A percentile compares a stretch with the other conserved stretches of the same genome.
Evolutionary conservation across 2,329 filamentous ascomycete genomes (phyloP).

Genomic region (Conoideocrella luteorostrata): DNA sequence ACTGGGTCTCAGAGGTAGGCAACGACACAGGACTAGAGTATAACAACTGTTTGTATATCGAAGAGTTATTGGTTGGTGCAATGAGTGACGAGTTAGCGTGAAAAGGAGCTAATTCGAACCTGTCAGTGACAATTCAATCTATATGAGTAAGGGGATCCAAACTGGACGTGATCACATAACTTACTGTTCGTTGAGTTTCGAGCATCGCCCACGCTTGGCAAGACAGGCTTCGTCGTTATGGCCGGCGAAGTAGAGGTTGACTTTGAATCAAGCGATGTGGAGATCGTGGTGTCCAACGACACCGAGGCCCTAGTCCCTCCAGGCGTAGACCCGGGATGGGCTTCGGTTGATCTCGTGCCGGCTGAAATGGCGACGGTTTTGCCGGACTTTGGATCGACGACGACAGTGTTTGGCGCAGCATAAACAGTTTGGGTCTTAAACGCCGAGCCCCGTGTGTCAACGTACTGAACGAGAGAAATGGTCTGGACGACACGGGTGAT

Average conservation of each 20-base stretch:
- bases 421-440: slow-evolving; percentile 37
- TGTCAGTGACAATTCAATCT: no score
- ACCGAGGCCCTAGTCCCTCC: slow-evolving; percentile 16
- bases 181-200: slow-evolving; percentile 20
- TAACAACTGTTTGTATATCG: slow-evolving; percentile 2
- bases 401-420: slow-evolving; percentile 31
- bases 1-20: not conserved
- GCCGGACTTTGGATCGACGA: slow-evolving; percentile 29
- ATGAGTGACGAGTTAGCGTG: slow-evolving; percentile 9
- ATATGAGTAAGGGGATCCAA: no score
- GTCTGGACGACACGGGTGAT: slow-evolving; percentile 47
- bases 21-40: not conserved
- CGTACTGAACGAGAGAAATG: slow-evolving; percentile 46
- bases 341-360: slow-evolving; percentile 16
- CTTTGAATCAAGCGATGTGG: slow-evolving; percentile 3
- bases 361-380: slow-evolving; percentile 28
- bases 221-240: slow-evolving; percentile 12
- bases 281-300: not conserved
- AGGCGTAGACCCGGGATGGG: slow-evolving; percentile 17
- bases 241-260: slow-evolving; percentile 13
- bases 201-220: slow-evolving; percentile 8
- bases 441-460: slow-evolving; percentile 41
- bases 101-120: slow-evolving; percentile 4
- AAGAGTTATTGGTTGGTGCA: slow-evolving; percentile 4
- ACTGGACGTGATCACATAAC: no score